These are phyloP conservation scores for Zalerion maritima DNA, from an alignment of 495 filamentous ascomycete species.

Conservation along the genomic window DNA sequence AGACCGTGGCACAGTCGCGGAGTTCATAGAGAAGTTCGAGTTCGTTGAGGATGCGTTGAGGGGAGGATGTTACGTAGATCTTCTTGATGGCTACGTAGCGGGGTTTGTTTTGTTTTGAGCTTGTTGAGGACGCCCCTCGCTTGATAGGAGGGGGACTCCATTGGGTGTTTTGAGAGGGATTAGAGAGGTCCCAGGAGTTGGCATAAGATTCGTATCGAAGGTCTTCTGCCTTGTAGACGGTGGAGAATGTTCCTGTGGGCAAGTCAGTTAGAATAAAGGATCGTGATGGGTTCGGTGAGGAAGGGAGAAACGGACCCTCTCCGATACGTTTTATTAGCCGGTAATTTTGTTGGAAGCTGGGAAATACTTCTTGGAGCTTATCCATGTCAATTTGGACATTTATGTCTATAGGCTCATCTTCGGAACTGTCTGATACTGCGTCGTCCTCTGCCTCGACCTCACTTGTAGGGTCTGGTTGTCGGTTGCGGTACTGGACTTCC, in stretches of 20 bases:
- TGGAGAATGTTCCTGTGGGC: conserved; percentile 79
- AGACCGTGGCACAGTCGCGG: conserved; percentile 65
- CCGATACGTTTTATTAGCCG: conserved; percentile 92
- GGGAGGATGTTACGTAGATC: conserved; percentile 95
- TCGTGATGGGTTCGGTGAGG: neutral
- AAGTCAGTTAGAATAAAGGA: conserved; percentile 3
- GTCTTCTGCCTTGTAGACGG: conserved; percentile 97
- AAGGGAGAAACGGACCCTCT: conserved; percentile 47
- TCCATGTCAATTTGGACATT: conserved; percentile 73
- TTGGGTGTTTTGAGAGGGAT: conserved; percentile 43
- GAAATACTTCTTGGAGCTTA: conserved; percentile 65
- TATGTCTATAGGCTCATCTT: conserved; percentile 55
- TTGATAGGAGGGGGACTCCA: conserved; percentile 49
- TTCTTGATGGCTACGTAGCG: conserved; percentile 95
- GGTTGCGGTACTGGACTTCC: conserved; percentile 13
- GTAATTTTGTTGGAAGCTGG: conserved; percentile 67
- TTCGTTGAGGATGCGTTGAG: conserved; percentile 87
- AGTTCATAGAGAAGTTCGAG: conserved; percentile 91
- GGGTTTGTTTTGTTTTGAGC: conserved; percentile 27
- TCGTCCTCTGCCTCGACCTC: conserved; percentile 33
- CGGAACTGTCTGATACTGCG: conserved; percentile 32
- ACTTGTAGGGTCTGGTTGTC: conserved; percentile 23
- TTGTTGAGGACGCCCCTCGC: conserved; percentile 11
- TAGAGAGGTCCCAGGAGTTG: conserved; percentile 75
- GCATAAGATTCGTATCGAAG: conserved; percentile 69